Evolutionary conservation across 495 filamentous ascomycete genomes (phyloP).

Genomic region (Lophiotrema nucula): DNA sequence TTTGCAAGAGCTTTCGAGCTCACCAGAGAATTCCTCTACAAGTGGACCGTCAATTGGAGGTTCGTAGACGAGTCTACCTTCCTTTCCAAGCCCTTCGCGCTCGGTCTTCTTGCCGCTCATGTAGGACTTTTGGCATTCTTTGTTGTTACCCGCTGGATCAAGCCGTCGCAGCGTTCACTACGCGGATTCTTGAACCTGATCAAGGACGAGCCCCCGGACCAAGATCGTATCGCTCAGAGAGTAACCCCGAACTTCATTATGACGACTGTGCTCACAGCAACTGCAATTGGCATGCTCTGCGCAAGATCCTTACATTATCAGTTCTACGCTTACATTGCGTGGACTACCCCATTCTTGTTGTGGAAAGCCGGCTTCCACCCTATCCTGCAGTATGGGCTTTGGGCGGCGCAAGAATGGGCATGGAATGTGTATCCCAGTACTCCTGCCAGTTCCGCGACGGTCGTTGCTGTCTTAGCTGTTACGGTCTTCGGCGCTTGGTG

Average conservation of each 20-base stretch:
- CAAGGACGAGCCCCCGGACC: slow-evolving; percentile 55
- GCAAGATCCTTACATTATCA: slow-evolving; percentile 94
- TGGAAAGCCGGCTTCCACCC: slow-evolving; percentile 80
- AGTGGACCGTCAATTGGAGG: slow-evolving; percentile 99
- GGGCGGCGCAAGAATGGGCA: slow-evolving; percentile 88
- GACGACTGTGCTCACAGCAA: slow-evolving; percentile 74
- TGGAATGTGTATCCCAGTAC: slow-evolving; percentile 98
- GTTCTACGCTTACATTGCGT: slow-evolving; percentile 91
- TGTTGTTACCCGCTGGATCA: slow-evolving; percentile 54
- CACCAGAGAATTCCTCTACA: slow-evolving; percentile 83
- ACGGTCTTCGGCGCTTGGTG: slow-evolving; percentile 65
- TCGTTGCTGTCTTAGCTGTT: slow-evolving; percentile 66
- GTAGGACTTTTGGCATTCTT: slow-evolving; percentile 64
- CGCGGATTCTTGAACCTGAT: slow-evolving; percentile 50
- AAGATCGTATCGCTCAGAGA: slow-evolving; percentile 52
- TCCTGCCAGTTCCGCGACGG: slow-evolving; percentile 68
- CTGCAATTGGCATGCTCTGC: slow-evolving; percentile 83
- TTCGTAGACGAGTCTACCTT: slow-evolving; percentile 83
- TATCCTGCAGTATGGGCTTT: slow-evolving; percentile 65
- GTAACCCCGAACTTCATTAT: slow-evolving; percentile 75
- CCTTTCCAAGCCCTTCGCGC: slow-evolving; percentile 70
- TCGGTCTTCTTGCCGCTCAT: slow-evolving; percentile 67
- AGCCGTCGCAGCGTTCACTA: slow-evolving; percentile 48
- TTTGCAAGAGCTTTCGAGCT: slow-evolving; percentile 82
- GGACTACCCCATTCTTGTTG: slow-evolving; percentile 86